Base-by-base conservation (phyloP, 139 green algal genomes). In the Haematococcus lacustris region DNA sequence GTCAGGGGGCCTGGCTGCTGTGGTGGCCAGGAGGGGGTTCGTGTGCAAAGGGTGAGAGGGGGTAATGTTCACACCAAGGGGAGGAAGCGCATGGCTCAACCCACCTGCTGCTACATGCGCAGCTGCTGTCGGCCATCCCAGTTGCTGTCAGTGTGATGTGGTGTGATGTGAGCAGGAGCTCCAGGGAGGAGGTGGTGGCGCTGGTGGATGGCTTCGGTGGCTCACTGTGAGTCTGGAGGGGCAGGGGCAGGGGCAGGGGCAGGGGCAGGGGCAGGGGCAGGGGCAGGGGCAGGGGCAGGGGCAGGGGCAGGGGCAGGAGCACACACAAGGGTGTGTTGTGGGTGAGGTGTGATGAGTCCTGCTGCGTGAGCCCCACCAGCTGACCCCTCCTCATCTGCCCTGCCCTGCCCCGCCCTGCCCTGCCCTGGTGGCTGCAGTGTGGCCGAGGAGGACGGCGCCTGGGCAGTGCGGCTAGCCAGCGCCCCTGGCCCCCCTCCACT, bases 131-230 rank as follows among this genome's bases (percentile, higher is more conserved):
- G n/a, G n/a, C n/a, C n/a, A n/a, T n/a, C n/a, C n/a, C n/a, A n/a
- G n/a, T n/a, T 53, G 43, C 43, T 53, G 9, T 53, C 9, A 53
- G 43, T 53, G 43, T 9, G 9, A 9, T 53, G 9, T 53, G 43
- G 43, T 53, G 43, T 53, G 43, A 9, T 28, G 43, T 28, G 9
- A n/a, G n/a, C n/a, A n/a, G 68, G 67, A 71, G 78, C 71, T 26
- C 47, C 35, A 38, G 59, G 28, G 74, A 78, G 1, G 71, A 79
- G 1, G 85, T 89, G 25, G 60, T 70, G 25, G 53, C 51, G 23
- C 33, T 89, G 59, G 84, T 86, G 26, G 76, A 87, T 9, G 62
- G 66, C 33, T 87, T 78, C 51, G 2, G 2, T 25, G 26, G 37
- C 28, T 73, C 38, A 34, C 13, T 60, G 66, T 77, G 43, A 71